Base-by-base conservation (phyloP, 129 eudicot species). In the Tanacetum coccineum region DNA sequence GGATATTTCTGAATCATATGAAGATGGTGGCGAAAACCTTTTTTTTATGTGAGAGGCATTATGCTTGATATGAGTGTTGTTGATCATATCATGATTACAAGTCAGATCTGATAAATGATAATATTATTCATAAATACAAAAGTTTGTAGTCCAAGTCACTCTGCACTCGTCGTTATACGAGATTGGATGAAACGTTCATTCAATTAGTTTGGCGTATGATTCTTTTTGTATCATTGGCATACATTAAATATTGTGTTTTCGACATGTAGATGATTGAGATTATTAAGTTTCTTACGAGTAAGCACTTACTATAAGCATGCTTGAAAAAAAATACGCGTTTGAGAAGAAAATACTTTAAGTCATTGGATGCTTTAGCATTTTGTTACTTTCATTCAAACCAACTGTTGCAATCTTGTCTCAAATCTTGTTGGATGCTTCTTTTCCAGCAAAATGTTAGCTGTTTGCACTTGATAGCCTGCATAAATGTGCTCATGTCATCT, bases 121-220 rank as follows among this genome's bases (percentile, higher is more conserved):
- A 51, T 8, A 26, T 49, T 18, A 44, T n/a, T 15, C 5, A 32
- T 32, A 32, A 32, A 32, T 32, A 32, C 1, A 32, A 32, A 32
- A 32, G 0, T 5, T 32, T 6, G 39, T 6, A 11, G 44, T 59
- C 14, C 2, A 59, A 19, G 60, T 22, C 55, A 14, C 6, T 13
- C 62, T 62, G 45, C 25, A 14, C 56, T 14, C 2, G 9, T 32
- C n/a, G 6, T 32, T 32, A 32, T 32, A 21, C 62, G 13, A 60
- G 68, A 71, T 49, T 61, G 51, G 49, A 47, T 21, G 10, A 61
- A 26, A 53, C 50, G 30, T 28, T n/a, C n/a, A n/a, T n/a, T n/a
- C n/a, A n/a, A n/a, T 49, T 48, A 28, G 59, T 14, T 62, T 40
- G 51, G n/a, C 36, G 1, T 30, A 30, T 30, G 11, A 0, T 30